Evolutionary conservation across 306 rosid genomes (phyloP), one percentile per base, ranked within the genome.

Genomic region (Aeschynomene evenia): DNA sequence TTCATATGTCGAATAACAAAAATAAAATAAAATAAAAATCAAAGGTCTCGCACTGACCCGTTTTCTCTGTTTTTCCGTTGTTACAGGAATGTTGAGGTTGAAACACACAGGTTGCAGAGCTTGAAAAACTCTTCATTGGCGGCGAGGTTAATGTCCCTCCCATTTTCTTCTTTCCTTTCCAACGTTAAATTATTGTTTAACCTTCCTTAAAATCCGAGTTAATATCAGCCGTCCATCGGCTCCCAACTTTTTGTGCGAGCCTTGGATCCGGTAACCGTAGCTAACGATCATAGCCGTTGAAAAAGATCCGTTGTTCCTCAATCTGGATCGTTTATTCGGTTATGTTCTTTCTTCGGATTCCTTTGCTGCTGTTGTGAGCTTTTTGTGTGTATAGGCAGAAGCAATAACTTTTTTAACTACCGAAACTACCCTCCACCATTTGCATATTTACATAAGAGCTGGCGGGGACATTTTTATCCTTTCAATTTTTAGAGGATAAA

Each of bases 51-150:
- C 40, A 34, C 64, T 68, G 48, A 49, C 49, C 18, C 67, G 13
- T 48, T 1, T 68, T 51, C 58, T 37, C 51, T 37, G 8, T 16
- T 24, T 66, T 61, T 61, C 6, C 20, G 7, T 20, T 52, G 37
- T 72, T 63, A 24, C 43, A 93, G 98, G 29, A 79, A 80, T 78
- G 82, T 31, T 67, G 86, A 67, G 65, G 65, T 18, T 64, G 86
- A 70, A 66, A 59, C 77, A 0, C 87, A 64, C 65, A 16, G 81
- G 70, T 29, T 86, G 75, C 82, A 73, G 84, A 92, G 93, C 91
- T 88, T 76, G 60, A 85, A 76, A 62, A 86, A 83, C 76, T 80
- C 96, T 29, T 80, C 97, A 75, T 90, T 93, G 96, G 96, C 79
- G 68, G 87, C 62, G 68, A 88, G 96, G 96, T 87, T 48, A 58